phyloP scores from a whole-genome alignment of 2,329 filamentous ascomycete genomes.

The Alternaria conjuncta region DNA sequence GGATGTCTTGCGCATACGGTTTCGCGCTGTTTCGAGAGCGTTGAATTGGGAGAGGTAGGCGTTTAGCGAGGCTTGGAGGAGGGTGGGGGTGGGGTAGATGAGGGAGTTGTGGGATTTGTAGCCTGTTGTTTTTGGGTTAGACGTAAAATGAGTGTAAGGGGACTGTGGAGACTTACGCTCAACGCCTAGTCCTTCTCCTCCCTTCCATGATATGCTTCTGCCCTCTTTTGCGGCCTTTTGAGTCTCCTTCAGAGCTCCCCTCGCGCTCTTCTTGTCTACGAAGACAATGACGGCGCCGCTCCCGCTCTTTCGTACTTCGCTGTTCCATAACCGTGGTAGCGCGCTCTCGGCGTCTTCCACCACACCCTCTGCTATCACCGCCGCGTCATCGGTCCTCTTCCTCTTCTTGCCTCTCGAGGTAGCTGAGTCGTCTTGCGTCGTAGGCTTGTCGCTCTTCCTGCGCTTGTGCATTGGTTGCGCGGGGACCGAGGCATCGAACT shows the following conservation, averaged over 20 bases:
- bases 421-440: conserved; percentile 46
- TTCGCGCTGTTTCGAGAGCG: conserved; percentile 69
- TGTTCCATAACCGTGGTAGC: conserved; percentile 76
- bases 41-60: conserved; percentile 83
- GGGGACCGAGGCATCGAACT: conserved; percentile 65
- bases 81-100: conserved; percentile 70
- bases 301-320: conserved; percentile 73
- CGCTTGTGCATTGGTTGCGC: conserved; percentile 56
- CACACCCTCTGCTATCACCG: conserved; percentile 46
- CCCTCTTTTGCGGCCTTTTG: conserved; percentile 65
- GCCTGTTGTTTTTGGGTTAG: conserved; percentile 44
- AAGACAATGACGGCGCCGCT: conserved; percentile 82
- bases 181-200: conserved; percentile 55
- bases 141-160: conserved; percentile 12
- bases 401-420: conserved; percentile 57
- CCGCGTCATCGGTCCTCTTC: conserved; percentile 55
- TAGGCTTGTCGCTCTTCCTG: conserved; percentile 42
- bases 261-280: conserved; percentile 80
- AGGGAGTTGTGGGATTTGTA: conserved; percentile 71
- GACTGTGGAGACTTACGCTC: conserved; percentile 53
- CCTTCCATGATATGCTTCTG: conserved; percentile 72
- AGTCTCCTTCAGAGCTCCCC: conserved; percentile 77
- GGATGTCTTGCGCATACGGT: conserved; percentile 66
- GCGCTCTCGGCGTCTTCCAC: conserved; percentile 64
- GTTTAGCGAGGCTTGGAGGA: conserved; percentile 77